Evolutionary conservation across 2,329 filamentous ascomycete species (phyloP).

Genomic region (Albifimbria verrucaria): DNA sequence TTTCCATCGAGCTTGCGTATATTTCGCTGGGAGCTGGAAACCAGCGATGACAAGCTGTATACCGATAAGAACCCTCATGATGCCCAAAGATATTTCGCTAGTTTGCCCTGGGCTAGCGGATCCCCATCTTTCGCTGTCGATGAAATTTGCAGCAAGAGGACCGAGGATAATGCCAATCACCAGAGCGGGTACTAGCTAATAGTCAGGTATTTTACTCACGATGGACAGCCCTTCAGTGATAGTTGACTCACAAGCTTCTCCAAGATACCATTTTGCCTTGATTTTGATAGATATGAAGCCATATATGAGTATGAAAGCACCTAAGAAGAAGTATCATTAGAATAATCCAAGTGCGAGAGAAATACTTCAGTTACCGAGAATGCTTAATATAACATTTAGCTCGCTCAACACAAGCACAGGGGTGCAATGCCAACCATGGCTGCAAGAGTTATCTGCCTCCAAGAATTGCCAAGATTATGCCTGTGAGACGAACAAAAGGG

Average conservation of each 20-base stretch:
- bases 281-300: slow-evolving; percentile 50
- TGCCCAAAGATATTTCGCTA: slow-evolving; percentile 39
- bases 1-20: slow-evolving; percentile 44
- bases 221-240: neutral
- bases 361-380: slow-evolving; percentile 34
- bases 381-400: slow-evolving; percentile 47
- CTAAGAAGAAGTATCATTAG: slow-evolving; percentile 19
- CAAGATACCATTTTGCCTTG: slow-evolving; percentile 51
- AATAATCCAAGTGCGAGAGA: neutral
- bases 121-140: slow-evolving; percentile 36
- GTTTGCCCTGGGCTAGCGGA: slow-evolving; percentile 23
- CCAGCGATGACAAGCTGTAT: slow-evolving; percentile 62
- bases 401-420: slow-evolving; percentile 42
- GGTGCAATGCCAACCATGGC: neutral
- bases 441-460: neutral
- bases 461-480: neutral
- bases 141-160: slow-evolving; percentile 50
- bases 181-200: slow-evolving; percentile 49
- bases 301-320: slow-evolving; percentile 45
- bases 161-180: slow-evolving; percentile 52
- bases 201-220: neutral
- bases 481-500: neutral
- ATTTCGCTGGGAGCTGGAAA: slow-evolving; percentile 58
- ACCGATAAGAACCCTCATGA: slow-evolving; percentile 59
- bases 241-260: slow-evolving; percentile 45